Evolutionary conservation across 2,329 filamentous ascomycete genomes (phyloP), one percentile per base, ranked within the genome.

Genomic region (Clarireedia monteithiana): DNA sequence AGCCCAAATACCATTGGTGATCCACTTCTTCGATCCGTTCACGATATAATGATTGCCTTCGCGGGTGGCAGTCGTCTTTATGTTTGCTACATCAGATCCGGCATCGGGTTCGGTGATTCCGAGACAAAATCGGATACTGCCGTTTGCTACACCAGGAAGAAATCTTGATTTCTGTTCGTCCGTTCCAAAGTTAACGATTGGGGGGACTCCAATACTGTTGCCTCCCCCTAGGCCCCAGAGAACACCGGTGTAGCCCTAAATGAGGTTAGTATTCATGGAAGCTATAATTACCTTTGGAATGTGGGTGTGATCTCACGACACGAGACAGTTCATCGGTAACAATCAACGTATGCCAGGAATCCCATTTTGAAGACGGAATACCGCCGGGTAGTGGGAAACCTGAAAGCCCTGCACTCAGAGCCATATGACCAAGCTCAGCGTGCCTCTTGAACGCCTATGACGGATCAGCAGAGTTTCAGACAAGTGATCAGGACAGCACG

Each of bases 1-100:
- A 12, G 83, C 79, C 74, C 76, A 82, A 1, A 80, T 76, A 14
- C 74, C 79, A 48, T 81, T 82, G 1, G 84, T 85, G 61, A 87
- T 86, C 82, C 82, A 85, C 66, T 85, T 85, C 73, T 87, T 86
- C 50, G 77, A 76, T 0, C 83, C 84, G 56, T 84, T 85, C n/a
- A 86, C 81, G 38, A 84, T 64, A 62, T 85, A 87, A 49, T 72
- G 67, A 36, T 74, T 71, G 0, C 77, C 78, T 39, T 78, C 72
- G 26, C 71, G 72, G 39, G 69, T 66, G 0, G 84, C 84, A 0
- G 79, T 85, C 3, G 84, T 85, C 51, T 75, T 74, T 46, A 88
- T 77, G 60, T 78, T 80, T 0, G 82, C 82, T 3, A 88, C 82
- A 64, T 88, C 84, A 0, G 81, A 85, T 0, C 81, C 80, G 55